These are phyloP conservation scores for Sphaerulina vaccinii DNA, from an alignment of 2,329 filamentous ascomycete genomes.

Conservation along the genomic window DNA sequence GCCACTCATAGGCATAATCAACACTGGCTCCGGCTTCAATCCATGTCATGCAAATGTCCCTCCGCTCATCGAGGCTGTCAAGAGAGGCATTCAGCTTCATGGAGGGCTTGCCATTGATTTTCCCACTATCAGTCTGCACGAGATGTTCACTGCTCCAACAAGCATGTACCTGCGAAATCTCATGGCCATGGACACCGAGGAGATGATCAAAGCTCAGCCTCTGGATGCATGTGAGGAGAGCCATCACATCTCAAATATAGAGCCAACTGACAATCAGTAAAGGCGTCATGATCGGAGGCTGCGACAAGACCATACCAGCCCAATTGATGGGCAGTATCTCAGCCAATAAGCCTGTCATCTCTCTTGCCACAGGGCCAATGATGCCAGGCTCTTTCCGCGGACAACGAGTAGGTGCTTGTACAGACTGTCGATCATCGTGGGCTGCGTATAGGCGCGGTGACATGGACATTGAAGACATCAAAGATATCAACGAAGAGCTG, in stretches of 20 bases:
- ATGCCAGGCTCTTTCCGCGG: constrained; percentile 69
- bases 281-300: constrained; percentile 51
- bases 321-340: constrained; percentile 75
- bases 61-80: constrained; percentile 68
- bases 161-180: constrained; percentile 74
- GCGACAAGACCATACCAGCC: constrained; percentile 72
- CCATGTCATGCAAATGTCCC: constrained; percentile 72
- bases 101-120: constrained; percentile 71
- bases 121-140: constrained; percentile 70
- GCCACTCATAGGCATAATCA: constrained; percentile 72
- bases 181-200: constrained; percentile 78
- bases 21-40: constrained; percentile 71
- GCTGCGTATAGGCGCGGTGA: constrained; percentile 64
- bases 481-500: constrained; percentile 68
- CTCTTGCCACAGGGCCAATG: constrained; percentile 71
- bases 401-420: constrained; percentile 67
- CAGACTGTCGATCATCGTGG: constrained; percentile 74
- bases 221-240: constrained; percentile 57
- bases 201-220: constrained; percentile 72
- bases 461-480: constrained; percentile 70
- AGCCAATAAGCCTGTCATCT: constrained; percentile 69
- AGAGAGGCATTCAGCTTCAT: constrained; percentile 64
- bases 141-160: constrained; percentile 67
- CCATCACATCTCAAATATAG: neutral
- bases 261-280: neutral